Base-by-base conservation (phyloP, 23 red algal species). In the Gracilariopsis chorda region DNA sequence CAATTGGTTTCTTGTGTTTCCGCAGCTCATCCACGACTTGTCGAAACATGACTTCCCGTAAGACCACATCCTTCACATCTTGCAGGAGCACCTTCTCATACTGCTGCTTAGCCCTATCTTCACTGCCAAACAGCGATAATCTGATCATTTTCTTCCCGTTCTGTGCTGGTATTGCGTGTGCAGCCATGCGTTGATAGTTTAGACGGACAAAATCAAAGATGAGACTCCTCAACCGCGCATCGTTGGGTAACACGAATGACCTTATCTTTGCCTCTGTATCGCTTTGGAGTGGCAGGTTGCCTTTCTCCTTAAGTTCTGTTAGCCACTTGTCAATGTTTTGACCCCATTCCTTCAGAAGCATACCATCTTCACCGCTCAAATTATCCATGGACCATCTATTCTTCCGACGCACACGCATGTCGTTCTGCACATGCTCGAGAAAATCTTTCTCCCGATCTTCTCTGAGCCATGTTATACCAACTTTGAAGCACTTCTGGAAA, bases 401-500 rank as follows among this genome's bases (percentile, higher is more conserved):
- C 37, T 48, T n/a, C 42, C 61, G 4, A 19, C 80, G 37, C 46
- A 51, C 61, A 39, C 45, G 57, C 28, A 85, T 48, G 47, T 52
- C 60, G 17, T 69, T 46, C 9, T 29, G 1, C 55, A 91, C 63
- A 63, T 64, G 42, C 21, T 73, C 67, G 29, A 73, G 57, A 10
- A 82, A 34, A 41, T 70, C 36, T 40, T 32, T 48, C 24, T 91
- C 88, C 10, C 57, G 49, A 30, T 82, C 77, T 44, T 57, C 77
- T 41, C 75, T 53, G 7, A 91, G 28, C 88, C 88, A 91, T 10
- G 88, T 59, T 57, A 91, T 51, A 34, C 88, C 88, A n/a, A 69
- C 42, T 17, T 25, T 20, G 29, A 91, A 82, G 14, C 53, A 48
- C 34, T 91, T 91, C 17, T 51, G 59, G 51, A 91, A 91, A 74